Conservation (phyloP, 2,329 filamentous ascomycete species). For the Pseudogymnoascus sp. region DNA sequence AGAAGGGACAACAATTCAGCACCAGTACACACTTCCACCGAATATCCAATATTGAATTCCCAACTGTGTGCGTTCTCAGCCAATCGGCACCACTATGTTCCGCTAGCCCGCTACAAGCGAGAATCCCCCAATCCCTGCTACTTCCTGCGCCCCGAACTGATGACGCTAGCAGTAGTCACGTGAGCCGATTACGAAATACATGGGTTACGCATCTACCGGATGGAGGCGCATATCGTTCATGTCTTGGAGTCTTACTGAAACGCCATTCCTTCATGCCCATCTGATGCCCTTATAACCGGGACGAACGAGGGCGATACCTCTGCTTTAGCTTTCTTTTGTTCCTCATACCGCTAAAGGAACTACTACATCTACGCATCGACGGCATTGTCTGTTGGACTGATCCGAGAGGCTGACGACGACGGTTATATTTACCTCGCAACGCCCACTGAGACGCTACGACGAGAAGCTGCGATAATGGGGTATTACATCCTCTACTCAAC, state of each 20-base stretch:
- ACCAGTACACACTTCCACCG: not conserved
- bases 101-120: conserved; percentile 5
- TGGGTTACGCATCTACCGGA: not conserved
- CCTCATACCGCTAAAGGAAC: not conserved
- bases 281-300: not conserved
- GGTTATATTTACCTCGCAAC: not conserved
- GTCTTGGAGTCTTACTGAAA: not conserved
- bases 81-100: not conserved
- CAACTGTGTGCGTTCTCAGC: conserved; percentile 5
- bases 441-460: not conserved
- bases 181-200: not conserved
- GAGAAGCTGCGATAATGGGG: conserved; percentile 45
- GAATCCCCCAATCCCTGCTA: not conserved
- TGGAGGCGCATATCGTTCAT: not conserved
- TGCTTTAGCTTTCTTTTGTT: not conserved
- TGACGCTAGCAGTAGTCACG: not conserved
- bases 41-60: not conserved
- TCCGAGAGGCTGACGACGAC: not conserved
- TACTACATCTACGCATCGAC: not conserved
- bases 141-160: not conserved
- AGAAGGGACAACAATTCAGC: not conserved
- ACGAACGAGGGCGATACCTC: not conserved
- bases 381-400: too few species aligned
- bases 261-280: not conserved
- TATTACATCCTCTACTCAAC: conserved; percentile 69